A percentile compares a stretch with the other conserved stretches of the same genome.
Conservation (phyloP, 805 yeast species). For the Metschnikowia arizonensis region DNA sequence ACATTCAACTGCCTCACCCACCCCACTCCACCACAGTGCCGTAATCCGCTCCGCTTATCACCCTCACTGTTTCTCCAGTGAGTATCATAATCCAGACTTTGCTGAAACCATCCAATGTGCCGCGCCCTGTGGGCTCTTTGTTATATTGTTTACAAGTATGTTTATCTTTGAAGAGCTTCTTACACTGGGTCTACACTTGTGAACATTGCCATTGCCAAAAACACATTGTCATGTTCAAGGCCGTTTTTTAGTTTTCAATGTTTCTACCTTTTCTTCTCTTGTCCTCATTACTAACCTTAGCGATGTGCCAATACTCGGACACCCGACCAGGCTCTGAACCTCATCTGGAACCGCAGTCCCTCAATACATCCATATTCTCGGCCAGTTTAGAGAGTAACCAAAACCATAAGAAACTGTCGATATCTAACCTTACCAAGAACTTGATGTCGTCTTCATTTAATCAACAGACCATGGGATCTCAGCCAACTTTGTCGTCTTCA, state of each 20-base stretch:
- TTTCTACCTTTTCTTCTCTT: background rate
- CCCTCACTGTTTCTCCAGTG: background rate
- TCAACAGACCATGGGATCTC: background rate
- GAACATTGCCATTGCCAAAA: too few relatives aligned
- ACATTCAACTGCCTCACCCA: too few relatives aligned
- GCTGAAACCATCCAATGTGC: conserved; percentile 3
- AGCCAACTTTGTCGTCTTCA: conserved; percentile 5
- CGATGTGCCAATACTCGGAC: conserved; percentile 12
- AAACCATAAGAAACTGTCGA: conserved; percentile 14
- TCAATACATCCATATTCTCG: conserved; percentile 3
- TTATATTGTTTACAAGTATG: conserved; percentile 7
- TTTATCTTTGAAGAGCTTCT: background rate
- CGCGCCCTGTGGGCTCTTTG: conserved; percentile 3
- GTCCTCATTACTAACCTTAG: conserved; percentile 4
- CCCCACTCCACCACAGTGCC: background rate
- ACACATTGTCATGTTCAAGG: background rate
- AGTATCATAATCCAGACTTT: background rate
- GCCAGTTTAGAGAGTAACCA: conserved; percentile 3
- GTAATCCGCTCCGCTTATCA: background rate
- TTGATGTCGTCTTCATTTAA: conserved; percentile 21
- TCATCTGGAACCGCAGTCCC: conserved; percentile 7
- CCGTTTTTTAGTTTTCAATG: too few relatives aligned
- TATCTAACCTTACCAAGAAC: conserved; percentile 35
- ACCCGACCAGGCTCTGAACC: conserved; percentile 10
- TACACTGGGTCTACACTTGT: background rate